Conservation (phyloP, 371 early-diverging fungal species). For the Furculomyces boomerangus region DNA sequence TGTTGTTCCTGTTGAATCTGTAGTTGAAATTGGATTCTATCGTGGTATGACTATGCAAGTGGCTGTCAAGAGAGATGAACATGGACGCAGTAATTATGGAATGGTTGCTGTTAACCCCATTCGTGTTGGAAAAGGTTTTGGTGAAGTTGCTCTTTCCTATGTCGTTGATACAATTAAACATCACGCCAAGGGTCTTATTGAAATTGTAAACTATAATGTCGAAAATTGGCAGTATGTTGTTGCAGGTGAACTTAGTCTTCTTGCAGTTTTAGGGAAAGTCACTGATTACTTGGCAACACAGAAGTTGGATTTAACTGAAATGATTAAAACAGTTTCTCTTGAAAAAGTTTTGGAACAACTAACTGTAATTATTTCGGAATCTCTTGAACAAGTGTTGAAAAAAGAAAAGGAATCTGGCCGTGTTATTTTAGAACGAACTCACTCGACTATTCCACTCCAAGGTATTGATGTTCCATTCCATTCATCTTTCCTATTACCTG, state of each 20-base stretch:
- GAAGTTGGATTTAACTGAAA: constrained; percentile 66
- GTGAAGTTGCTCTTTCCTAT: constrained; percentile 55
- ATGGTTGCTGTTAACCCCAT: constrained; percentile 90
- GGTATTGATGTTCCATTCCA: constrained; percentile 97
- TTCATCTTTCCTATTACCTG: constrained; percentile 74
- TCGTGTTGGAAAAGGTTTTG: constrained; percentile 72
- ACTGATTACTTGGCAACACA: constrained; percentile 48
- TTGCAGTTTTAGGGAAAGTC: constrained; percentile 62
- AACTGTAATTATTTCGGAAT: constrained; percentile 59
- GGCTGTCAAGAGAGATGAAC: constrained; percentile 68
- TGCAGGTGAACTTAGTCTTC: constrained; percentile 67
- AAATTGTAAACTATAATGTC: constrained; percentile 95
- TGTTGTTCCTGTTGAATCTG: constrained; percentile 65
- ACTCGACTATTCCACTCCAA: constrained; percentile 78
- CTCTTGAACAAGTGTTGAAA: constrained; percentile 33
- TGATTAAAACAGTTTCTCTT: constrained; percentile 68
- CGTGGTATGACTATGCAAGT: constrained; percentile 96
- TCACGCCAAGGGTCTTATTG: constrained; percentile 47
- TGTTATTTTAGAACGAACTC: constrained; percentile 65
- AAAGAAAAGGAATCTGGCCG: constrained; percentile 36
- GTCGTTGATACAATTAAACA: constrained; percentile 69
- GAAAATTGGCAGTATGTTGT: constrained; percentile 91
- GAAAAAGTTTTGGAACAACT: constrained; percentile 72
- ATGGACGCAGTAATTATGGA: constrained; percentile 78
- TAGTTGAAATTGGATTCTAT: constrained; percentile 89